Conservation (phyloP, 2,329 filamentous ascomycete species). For the Calonectria henricotiae region DNA sequence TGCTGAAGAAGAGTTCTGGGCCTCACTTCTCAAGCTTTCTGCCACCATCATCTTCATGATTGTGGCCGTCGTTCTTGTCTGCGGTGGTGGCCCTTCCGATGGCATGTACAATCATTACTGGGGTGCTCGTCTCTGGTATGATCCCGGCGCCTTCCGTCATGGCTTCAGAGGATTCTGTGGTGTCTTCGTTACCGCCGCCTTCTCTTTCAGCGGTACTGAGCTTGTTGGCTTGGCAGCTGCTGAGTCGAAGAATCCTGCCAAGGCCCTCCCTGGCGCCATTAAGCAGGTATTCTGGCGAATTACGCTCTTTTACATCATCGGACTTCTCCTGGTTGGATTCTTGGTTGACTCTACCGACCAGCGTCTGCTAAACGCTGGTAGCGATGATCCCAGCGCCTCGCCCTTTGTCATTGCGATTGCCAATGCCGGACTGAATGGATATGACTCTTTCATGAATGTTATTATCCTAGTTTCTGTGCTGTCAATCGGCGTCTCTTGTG, state of each 20-base stretch:
- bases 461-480: conserved; percentile 74
- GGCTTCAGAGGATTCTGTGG: conserved; percentile 83
- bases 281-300: conserved; percentile 82
- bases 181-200: conserved; percentile 76
- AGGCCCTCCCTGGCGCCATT: conserved; percentile 84
- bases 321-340: conserved; percentile 69
- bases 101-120: conserved; percentile 65
- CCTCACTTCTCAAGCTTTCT: conserved; percentile 71
- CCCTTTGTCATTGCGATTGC: conserved; percentile 74
- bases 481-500: conserved; percentile 72
- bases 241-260: conserved; percentile 79
- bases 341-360: conserved; percentile 65
- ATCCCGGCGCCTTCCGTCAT: conserved; percentile 75
- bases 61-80: conserved; percentile 72
- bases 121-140: conserved; percentile 67
- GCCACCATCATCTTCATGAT: conserved; percentile 78
- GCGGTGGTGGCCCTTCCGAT: conserved; percentile 72
- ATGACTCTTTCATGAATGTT: conserved; percentile 73
- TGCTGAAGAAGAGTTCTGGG: conserved; percentile 74
- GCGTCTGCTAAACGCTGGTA: conserved; percentile 67
- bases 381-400: conserved; percentile 58
- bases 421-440: conserved; percentile 68
- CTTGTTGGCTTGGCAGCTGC: conserved; percentile 83
- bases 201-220: conserved; percentile 82
- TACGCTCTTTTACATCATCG: conserved; percentile 70